Evolutionary conservation across 2,329 filamentous ascomycete genomes (phyloP), one percentile per base, ranked within the genome.

Genomic region (Thelonectria olida): DNA sequence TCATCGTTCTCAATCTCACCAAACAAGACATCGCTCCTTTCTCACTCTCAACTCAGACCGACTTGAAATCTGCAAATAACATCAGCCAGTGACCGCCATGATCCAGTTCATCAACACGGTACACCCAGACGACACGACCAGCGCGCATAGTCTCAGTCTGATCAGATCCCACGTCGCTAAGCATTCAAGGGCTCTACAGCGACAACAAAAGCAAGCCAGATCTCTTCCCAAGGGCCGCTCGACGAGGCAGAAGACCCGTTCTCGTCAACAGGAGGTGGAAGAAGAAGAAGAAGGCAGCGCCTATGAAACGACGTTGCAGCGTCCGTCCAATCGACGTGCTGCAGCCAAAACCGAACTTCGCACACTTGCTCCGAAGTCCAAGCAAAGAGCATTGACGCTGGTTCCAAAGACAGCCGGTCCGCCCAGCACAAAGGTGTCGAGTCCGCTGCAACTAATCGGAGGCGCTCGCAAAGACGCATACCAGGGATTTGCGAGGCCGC

Each of bases 111-210:
- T 58, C 25, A 53, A 58, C 17, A 48, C 49, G 15, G 42, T 22
- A 10, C 49, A 53, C 49, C 49, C 56, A 17, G 42, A 53, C 10
- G 56, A 53, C 4, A 31, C 12, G 13, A 58, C 49, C 2, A 53
- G 41, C 42, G 10, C 20, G n/a, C 17, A 48, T 1, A 53, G 41
- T 19, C 49, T 58, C 25, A 58, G 42, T 6, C 34, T 36, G 2
- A 58, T 58, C 31, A 53, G 56, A 27, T 58, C 56, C 1, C 49
- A 58, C 20, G 56, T 48, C 2, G 56, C 56, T 12, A 58, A 42
- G 25, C 49, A 48, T 25, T 38, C 42, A 1, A 23, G 56, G n/a
- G 42, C 56, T 34, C 4, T 20, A 1, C 49, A 48, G n/a, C 44
- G 34, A n/a, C 8, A 53, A 19, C 31, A 12, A 9, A 53, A 42